Conservation (phyloP, 768 basidiomycete species). For the Pulveroboletus frians region DNA sequence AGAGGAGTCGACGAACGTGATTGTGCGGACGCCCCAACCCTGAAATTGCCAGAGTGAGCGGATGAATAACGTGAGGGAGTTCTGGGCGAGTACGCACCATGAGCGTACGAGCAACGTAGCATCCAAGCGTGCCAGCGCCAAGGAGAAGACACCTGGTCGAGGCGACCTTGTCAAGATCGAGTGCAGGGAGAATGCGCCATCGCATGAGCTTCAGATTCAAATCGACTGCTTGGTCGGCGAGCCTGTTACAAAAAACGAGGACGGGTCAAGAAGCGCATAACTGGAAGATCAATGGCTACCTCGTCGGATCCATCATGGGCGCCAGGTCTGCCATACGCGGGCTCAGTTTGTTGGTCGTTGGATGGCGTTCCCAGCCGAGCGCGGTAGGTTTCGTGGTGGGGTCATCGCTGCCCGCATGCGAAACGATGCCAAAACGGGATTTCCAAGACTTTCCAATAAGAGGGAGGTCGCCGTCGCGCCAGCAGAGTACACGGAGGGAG, state of each 20-base stretch:
- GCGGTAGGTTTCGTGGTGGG: slow-evolving; percentile 46
- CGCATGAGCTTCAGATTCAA: slow-evolving; percentile 96
- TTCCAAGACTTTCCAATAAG: slow-evolving; percentile 43
- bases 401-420: slow-evolving; percentile 14
- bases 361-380: slow-evolving; percentile 95
- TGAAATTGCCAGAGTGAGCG: slow-evolving; percentile 24
- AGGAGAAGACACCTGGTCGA: slow-evolving; percentile 76
- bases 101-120: slow-evolving; percentile 87
- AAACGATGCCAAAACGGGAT: slow-evolving; percentile 56
- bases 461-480: slow-evolving; percentile 62
- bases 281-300: slow-evolving; percentile 35
- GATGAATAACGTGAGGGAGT: rapidly evolving
- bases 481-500: slow-evolving; percentile 63
- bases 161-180: slow-evolving; percentile 86
- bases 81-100: slow-evolving; percentile 46
- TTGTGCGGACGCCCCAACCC: slow-evolving; percentile 95
- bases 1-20: slow-evolving; percentile 88
- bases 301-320: slow-evolving; percentile 91
- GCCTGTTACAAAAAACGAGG: slow-evolving; percentile 36
- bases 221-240: slow-evolving; percentile 97
- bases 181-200: slow-evolving; percentile 88
- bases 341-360: slow-evolving; percentile 72
- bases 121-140: slow-evolving; percentile 94
- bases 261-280: not conserved
- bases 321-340: slow-evolving; percentile 87